Evolutionary conservation across 2,329 filamentous ascomycete genomes (phyloP).

Genomic region (Cladosporium oxysporum): DNA sequence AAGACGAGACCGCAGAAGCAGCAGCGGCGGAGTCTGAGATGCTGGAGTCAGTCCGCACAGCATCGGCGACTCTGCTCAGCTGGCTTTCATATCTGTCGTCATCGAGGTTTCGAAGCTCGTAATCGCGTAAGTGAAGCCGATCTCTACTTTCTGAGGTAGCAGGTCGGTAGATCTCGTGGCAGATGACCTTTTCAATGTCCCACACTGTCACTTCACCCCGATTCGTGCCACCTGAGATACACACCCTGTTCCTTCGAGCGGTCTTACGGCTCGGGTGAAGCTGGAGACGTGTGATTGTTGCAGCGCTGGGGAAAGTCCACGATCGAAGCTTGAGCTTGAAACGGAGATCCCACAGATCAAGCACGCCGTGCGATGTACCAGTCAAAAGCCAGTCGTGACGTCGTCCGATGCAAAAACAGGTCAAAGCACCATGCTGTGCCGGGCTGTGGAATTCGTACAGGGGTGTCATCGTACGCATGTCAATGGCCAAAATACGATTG

Average conservation of each 20-base stretch:
- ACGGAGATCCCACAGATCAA: constrained; percentile 95
- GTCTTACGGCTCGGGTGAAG: constrained; percentile 63
- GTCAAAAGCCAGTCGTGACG: constrained; percentile 88
- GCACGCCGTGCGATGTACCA: constrained; percentile 87
- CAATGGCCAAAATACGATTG: constrained; percentile 79
- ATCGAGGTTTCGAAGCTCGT: constrained; percentile 86
- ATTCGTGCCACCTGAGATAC: constrained; percentile 82
- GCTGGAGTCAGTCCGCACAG: constrained; percentile 58
- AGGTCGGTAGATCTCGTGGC: constrained; percentile 80
- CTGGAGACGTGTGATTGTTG: constrained; percentile 75
- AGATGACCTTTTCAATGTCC: constrained; percentile 89
- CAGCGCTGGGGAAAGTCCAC: constrained; percentile 82
- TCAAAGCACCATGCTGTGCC: constrained; percentile 86
- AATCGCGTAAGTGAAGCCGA: constrained; percentile 56
- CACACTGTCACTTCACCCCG: constrained; percentile 90
- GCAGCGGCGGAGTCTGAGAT: constrained; percentile 22
- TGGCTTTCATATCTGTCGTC: constrained; percentile 85
- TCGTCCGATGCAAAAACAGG: constrained; percentile 84
- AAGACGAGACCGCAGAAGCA: constrained; percentile 62
- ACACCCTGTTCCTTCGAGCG: constrained; percentile 77
- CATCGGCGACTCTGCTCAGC: constrained; percentile 79
- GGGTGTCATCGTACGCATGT: constrained; percentile 81
- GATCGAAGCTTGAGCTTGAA: constrained; percentile 85
- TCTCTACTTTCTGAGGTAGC: constrained; percentile 58
- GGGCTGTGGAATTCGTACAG: constrained; percentile 83